Conservation (phyloP, 169 alveolate species). For the Eimeria nieschulzi region DNA sequence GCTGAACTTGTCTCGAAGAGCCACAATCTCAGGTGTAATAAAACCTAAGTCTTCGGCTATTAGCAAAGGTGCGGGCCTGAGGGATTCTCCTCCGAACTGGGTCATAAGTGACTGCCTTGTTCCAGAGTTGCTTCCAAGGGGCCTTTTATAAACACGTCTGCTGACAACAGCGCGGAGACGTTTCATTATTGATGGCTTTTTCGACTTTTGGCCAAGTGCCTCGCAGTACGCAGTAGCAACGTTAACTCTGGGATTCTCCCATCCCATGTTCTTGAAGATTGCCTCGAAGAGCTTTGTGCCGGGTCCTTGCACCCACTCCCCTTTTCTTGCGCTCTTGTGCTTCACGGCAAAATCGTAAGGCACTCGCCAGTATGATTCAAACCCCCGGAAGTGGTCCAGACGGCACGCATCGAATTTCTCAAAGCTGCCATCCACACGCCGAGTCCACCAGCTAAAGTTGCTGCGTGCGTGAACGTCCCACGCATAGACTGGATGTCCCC, state of each 20-base stretch:
- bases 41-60: conserved; percentile 73
- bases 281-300: conserved; percentile 67
- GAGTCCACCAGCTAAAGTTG: conserved; percentile 71
- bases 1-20: conserved; percentile 68
- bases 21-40: conserved; percentile 69
- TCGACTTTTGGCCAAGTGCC: conserved; percentile 20
- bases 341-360: conserved; percentile 63
- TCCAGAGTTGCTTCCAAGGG: conserved; percentile 3
- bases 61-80: conserved; percentile 62
- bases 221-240: conserved; percentile 61
- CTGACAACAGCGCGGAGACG: neutral
- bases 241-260: conserved; percentile 68
- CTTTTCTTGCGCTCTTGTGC: conserved; percentile 68
- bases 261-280: conserved; percentile 66
- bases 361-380: conserved; percentile 75
- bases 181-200: conserved; percentile 27
- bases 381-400: conserved; percentile 75
- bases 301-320: conserved; percentile 75
- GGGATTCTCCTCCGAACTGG: conserved; percentile 18
- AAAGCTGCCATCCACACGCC: conserved; percentile 57
- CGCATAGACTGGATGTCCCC: conserved; percentile 76
- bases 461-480: conserved; percentile 72
- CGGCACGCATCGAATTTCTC: conserved; percentile 69
- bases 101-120: conserved; percentile 19
- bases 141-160: neutral